phyloP scores from a whole-genome alignment of 345 rosid genomes.

The Brassica rapa region DNA sequence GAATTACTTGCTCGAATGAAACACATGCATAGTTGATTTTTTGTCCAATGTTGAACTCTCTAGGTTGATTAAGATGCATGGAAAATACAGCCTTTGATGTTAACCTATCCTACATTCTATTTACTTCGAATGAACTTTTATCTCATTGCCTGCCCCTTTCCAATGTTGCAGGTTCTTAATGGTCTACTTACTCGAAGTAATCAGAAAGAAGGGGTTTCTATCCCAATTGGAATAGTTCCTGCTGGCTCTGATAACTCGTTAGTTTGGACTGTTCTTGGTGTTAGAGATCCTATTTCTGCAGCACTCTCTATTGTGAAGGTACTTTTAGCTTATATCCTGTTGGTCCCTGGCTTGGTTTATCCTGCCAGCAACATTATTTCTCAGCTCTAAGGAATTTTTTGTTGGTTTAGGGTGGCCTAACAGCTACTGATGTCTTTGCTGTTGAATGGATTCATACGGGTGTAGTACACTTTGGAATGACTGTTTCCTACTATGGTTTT shows the following conservation, averaged over 20 bases:
- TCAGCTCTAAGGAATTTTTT: constrained; percentile 21
- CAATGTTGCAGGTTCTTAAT: constrained; percentile 74
- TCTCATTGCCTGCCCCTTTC: constrained; percentile 22
- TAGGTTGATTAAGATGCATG: constrained; percentile 29
- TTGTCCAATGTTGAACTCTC: constrained; percentile 9
- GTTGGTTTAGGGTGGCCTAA: constrained; percentile 82
- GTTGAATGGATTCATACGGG: constrained; percentile 95
- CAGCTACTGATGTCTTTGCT: constrained; percentile 96
- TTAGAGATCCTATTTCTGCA: constrained; percentile 94
- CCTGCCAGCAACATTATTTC: background rate
- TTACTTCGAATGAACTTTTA: constrained; percentile 26
- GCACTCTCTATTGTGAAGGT: constrained; percentile 97
- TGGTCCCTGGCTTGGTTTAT: constrained; percentile 11
- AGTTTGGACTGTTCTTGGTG: constrained; percentile 98
- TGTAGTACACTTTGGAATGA: constrained; percentile 85
- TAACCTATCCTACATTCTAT: constrained; percentile 10
- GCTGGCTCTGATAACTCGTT: constrained; percentile 99
- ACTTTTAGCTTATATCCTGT: background rate
- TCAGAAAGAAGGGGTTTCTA: constrained; percentile 95
- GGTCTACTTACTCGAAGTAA: constrained; percentile 85
- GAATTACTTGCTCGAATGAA: constrained; percentile 20
- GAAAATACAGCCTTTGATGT: constrained; percentile 7
- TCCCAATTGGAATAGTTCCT: constrained; percentile 98
- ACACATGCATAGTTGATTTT: constrained; percentile 15
- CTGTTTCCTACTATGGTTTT: constrained; percentile 94